phyloP scores from a whole-genome alignment of 1,284 basidiomycete genomes.

The Ceratobasidium sp. region DNA sequence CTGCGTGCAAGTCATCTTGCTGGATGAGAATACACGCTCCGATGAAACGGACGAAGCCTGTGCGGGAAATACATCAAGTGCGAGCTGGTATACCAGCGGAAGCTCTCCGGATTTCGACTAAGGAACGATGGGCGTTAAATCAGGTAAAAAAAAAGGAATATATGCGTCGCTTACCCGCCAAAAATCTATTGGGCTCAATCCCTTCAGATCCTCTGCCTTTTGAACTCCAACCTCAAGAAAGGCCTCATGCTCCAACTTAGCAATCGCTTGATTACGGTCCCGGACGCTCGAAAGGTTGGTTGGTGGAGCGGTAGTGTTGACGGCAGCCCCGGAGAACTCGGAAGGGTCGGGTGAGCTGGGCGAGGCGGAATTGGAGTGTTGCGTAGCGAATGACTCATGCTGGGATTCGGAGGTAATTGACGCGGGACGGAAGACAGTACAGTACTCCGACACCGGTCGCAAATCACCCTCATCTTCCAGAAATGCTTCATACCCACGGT shows the following conservation, averaged over 20 bases:
- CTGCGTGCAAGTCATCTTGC: conserved; percentile 17
- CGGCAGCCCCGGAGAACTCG: no score
- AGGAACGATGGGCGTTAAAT: no score
- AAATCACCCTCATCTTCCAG: background rate
- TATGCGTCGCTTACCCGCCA: conserved; percentile 24
- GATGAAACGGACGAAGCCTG: conserved; percentile 38
- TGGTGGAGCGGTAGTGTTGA: background rate
- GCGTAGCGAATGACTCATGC: no score
- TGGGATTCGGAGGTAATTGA: background rate
- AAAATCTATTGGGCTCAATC: conserved; percentile 8
- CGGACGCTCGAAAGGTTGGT: background rate
- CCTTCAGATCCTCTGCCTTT: background rate
- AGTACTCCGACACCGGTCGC: background rate
- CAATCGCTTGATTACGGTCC: background rate
- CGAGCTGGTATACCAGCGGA: conserved; percentile 15
- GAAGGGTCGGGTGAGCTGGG: no score
- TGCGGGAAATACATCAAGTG: conserved; percentile 30
- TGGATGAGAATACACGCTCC: conserved; percentile 41
- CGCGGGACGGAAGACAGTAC: background rate
- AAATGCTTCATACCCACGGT: background rate
- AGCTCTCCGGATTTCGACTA: conserved; percentile 2
- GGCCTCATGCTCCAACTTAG: conserved; percentile 9
- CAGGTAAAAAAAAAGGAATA: no score
- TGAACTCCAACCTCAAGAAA: background rate
- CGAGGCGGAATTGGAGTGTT: background rate